These are phyloP conservation scores for Collybia sordida DNA, from an alignment of 768 basidiomycete genomes.

Conservation along the genomic window DNA sequence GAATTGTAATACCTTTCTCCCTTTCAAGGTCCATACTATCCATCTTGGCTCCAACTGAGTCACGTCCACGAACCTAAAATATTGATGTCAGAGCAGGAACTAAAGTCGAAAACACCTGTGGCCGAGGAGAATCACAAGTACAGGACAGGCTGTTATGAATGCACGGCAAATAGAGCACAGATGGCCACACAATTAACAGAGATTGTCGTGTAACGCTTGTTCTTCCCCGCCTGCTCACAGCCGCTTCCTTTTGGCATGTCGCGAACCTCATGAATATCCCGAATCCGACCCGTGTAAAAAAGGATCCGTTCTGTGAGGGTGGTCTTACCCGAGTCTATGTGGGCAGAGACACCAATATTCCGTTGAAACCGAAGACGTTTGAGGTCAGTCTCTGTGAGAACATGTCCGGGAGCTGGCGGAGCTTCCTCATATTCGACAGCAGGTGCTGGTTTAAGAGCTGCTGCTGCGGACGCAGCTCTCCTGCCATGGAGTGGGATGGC, in stretches of 20 bases:
- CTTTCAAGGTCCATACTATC: constrained; percentile 99
- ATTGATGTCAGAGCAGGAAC: constrained; percentile 5
- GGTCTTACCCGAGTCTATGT: constrained; percentile 97
- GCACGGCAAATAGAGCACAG: neutral
- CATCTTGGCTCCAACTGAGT: constrained; percentile 99
- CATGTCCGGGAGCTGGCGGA: constrained; percentile 34
- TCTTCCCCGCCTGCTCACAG: constrained; percentile 15
- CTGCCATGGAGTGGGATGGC: constrained; percentile 11
- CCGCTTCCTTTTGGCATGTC: constrained; percentile 12
- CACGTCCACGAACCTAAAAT: constrained; percentile 82
- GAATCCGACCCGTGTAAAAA: constrained; percentile 94
- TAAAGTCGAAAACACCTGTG: constrained; percentile 16
- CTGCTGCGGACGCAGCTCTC: constrained; percentile 44
- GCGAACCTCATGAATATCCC: constrained; percentile 93
- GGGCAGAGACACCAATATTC: constrained; percentile 95
- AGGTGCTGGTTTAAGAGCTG: constrained; percentile 36
- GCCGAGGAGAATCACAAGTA: constrained; percentile 13
- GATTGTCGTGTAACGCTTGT: constrained; percentile 4
- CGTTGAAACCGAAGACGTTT: constrained; percentile 72
- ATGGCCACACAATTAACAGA: constrained; percentile 1
- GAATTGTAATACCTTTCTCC: constrained; percentile 99
- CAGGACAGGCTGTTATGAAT: constrained; percentile 5
- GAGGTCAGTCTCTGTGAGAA: constrained; percentile 65
- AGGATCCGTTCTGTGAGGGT: constrained; percentile 95
- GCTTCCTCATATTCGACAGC: constrained; percentile 12